Evolutionary conservation across 768 basidiomycete genomes (phyloP).

Genomic region (Leucogyrophana mollusca): DNA sequence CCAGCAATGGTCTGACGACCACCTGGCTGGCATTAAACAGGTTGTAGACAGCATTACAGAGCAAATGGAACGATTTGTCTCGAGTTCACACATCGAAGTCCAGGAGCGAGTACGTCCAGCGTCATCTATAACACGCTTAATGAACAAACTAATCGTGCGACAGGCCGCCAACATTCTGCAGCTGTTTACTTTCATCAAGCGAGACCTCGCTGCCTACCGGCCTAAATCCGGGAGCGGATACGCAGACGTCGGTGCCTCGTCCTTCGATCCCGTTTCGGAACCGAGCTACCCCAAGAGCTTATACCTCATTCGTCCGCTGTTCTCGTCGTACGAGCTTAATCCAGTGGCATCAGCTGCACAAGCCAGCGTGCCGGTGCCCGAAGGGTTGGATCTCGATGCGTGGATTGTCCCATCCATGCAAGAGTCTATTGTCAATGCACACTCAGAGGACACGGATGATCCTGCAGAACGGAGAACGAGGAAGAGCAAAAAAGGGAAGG

Average conservation of each 20-base stretch:
- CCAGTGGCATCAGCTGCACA: conserved; percentile 83
- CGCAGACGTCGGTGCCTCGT: conserved; percentile 35
- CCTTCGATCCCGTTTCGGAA: conserved; percentile 39
- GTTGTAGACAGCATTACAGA: conserved; percentile 61
- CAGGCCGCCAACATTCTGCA: conserved; percentile 83
- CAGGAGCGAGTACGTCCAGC: conserved; percentile 76
- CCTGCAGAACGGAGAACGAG: conserved; percentile 37
- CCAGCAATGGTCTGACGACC: conserved; percentile 72
- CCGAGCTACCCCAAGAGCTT: conserved; percentile 85
- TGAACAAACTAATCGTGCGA: conserved; percentile 5
- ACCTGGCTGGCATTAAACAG: conserved; percentile 60
- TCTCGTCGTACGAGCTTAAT: conserved; percentile 76
- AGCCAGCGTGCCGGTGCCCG: conserved; percentile 75
- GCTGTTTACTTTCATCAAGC: conserved; percentile 71
- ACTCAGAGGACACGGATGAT: conserved; percentile 37
- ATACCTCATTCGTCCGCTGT: conserved; percentile 80
- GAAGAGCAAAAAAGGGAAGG: conserved; percentile 44
- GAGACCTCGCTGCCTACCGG: conserved; percentile 62
- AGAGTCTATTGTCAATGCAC: conserved; percentile 23
- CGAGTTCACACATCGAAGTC: conserved; percentile 76
- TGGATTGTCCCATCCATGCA: conserved; percentile 75
- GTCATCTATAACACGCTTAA: neutral
- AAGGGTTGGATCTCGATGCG: conserved; percentile 79
- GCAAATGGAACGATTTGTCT: conserved; percentile 57
- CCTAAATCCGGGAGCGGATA: conserved; percentile 38